Conservation (phyloP, 306 rosid species). For the Inga laurina region DNA sequence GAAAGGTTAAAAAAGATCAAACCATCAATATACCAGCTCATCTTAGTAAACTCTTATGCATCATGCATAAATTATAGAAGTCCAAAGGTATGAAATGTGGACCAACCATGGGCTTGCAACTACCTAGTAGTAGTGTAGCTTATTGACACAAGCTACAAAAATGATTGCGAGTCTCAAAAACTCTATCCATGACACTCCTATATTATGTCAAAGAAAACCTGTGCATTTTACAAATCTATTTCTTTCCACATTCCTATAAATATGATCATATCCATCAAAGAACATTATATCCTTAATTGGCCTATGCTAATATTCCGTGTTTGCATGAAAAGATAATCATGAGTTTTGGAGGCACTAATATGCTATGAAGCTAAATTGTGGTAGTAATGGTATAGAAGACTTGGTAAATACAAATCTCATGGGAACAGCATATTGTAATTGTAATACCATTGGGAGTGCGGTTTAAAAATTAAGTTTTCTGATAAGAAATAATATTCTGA, state of each 20-base stretch:
- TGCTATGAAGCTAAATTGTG: constrained; percentile 15
- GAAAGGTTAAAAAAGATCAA: constrained; percentile 31
- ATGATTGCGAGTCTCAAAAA: not conserved
- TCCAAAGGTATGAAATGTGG: not conserved
- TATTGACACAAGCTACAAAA: not conserved
- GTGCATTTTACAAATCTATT: not conserved
- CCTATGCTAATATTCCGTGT: constrained; percentile 19
- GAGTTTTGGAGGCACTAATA: constrained; percentile 1
- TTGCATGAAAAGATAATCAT: not conserved
- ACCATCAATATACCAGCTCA: constrained; percentile 21
- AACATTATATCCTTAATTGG: constrained; percentile 6
- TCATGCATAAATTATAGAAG: constrained; percentile 12
- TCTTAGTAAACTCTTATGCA: not conserved
- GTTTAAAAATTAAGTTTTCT: not conserved
- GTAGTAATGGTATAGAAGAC: not conserved
- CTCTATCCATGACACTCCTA: not conserved
- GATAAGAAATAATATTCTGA: constrained; percentile 22
- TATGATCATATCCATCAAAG: not conserved
- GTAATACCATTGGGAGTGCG: not conserved
- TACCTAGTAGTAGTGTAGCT: not conserved
- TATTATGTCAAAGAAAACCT: not conserved
- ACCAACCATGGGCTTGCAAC: not conserved
- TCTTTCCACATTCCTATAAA: not conserved
- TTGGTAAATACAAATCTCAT: constrained; percentile 14
- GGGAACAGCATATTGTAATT: not conserved